These are phyloP conservation scores for Berkeleyomyces basicola DNA, from an alignment of 2,329 filamentous ascomycete species.

Conservation along the genomic window DNA sequence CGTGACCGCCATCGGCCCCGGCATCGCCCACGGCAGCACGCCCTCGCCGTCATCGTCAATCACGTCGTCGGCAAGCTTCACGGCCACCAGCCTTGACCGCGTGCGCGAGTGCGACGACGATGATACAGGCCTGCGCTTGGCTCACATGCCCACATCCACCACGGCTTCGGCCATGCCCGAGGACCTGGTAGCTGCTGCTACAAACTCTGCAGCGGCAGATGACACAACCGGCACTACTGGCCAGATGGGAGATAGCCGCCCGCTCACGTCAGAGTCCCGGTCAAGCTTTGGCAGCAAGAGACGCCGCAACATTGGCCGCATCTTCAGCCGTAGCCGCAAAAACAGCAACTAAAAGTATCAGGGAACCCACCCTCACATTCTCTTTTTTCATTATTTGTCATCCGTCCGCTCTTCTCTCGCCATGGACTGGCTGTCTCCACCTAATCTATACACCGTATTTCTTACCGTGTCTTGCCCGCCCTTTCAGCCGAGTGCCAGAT, in stretches of 20 bases:
- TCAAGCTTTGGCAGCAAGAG: conserved; percentile 5
- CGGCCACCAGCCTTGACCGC: background rate
- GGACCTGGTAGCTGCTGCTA: background rate
- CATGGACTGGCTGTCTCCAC: background rate
- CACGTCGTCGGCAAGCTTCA: background rate
- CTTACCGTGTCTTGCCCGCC: no score
- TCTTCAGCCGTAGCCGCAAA: conserved; percentile 8
- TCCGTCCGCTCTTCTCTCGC: background rate
- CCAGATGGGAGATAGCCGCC: background rate
- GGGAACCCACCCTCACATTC: background rate
- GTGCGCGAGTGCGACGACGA: background rate
- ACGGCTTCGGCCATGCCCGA: background rate
- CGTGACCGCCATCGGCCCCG: conserved; percentile 5
- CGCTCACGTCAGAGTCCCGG: conserved; percentile 6
- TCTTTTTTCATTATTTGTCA: conserved; percentile 1
- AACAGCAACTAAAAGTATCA: conserved; percentile 2
- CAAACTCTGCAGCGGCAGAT: background rate
- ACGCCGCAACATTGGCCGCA: conserved; percentile 2
- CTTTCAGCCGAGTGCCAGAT: no score
- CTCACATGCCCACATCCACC: background rate
- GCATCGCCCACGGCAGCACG: conserved; percentile 1
- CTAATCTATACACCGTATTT: background rate
- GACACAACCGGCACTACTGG: no score
- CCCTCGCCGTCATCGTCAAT: conserved; percentile 3
- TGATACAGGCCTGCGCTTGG: background rate